Evolutionary conservation across 2,329 filamentous ascomycete species (phyloP).

Genomic region (Acrocalymma vagum): DNA sequence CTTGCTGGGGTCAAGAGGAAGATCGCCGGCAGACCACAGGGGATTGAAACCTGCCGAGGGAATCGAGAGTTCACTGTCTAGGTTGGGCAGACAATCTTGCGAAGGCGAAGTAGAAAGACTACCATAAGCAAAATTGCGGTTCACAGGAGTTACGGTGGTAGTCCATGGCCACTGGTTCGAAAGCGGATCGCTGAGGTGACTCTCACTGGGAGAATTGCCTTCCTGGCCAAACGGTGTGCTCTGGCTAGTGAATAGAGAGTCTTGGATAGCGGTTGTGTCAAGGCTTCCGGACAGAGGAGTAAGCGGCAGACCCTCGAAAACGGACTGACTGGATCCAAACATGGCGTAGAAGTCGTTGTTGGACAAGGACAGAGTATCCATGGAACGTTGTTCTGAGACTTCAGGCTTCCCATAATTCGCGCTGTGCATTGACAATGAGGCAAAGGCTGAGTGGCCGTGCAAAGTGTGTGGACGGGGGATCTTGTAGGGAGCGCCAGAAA

Average conservation of each 20-base stretch:
- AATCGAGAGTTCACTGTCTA: slow-evolving; percentile 45
- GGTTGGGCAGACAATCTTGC: slow-evolving; percentile 45
- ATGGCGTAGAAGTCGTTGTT: slow-evolving; percentile 47
- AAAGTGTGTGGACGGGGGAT: slow-evolving; percentile 58
- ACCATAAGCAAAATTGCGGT: slow-evolving; percentile 40
- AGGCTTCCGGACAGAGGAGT: slow-evolving; percentile 38
- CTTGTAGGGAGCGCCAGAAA: slow-evolving; percentile 70
- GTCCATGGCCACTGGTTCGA: slow-evolving; percentile 44
- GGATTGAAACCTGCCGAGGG: slow-evolving; percentile 45
- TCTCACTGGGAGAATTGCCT: slow-evolving; percentile 41
- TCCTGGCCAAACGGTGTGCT: slow-evolving; percentile 35
- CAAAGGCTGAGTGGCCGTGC: slow-evolving; percentile 42
- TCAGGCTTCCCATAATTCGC: slow-evolving; percentile 33
- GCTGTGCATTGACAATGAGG: slow-evolving; percentile 31
- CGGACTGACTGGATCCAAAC: slow-evolving; percentile 41
- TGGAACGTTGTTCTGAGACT: slow-evolving; percentile 32
- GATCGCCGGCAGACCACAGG: slow-evolving; percentile 50
- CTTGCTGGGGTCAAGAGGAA: slow-evolving; percentile 50
- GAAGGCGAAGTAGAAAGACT: slow-evolving; percentile 50
- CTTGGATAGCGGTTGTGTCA: slow-evolving; percentile 36
- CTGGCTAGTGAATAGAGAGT: slow-evolving; percentile 37
- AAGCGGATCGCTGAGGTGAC: slow-evolving; percentile 41
- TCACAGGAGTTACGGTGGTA: slow-evolving; percentile 32
- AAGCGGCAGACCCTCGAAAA: slow-evolving; percentile 32
- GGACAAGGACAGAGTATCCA: slow-evolving; percentile 46